A percentile compares a stretch with the other conserved stretches of the same genome.
Conservation (phyloP, 208 protist species). For the Tritrichomonas foetus region DNA sequence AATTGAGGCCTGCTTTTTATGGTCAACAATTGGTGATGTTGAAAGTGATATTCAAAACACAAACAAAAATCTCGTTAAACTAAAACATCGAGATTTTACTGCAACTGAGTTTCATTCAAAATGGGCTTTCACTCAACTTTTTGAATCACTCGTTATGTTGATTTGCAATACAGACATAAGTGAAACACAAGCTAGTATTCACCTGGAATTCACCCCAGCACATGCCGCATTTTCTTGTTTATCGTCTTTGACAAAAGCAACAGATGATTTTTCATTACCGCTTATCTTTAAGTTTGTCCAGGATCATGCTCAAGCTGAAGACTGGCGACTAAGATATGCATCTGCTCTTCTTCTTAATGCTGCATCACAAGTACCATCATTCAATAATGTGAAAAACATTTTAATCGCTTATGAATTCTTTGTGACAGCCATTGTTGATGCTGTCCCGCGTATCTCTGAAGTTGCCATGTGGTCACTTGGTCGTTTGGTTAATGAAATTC, state of each 20-base stretch:
- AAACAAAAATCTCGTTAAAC: neutral
- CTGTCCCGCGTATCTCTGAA: neutral
- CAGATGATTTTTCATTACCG: neutral
- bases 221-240: conserved; percentile 2
- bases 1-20: neutral
- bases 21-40: neutral
- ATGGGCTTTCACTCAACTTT: neutral
- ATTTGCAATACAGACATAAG: neutral
- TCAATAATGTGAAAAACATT: neutral
- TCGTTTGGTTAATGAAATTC: neutral
- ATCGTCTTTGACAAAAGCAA: neutral
- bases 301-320: neutral
- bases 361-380: neutral
- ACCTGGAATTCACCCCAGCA: neutral
- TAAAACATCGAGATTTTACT: neutral
- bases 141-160: neutral
- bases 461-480: conserved; percentile 19
- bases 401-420: neutral
- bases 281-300: neutral
- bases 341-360: neutral
- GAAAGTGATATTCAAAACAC: neutral
- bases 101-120: neutral
- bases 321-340: neutral
- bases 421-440: neutral
- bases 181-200: neutral